Percentiles rank a stretch among this genome's conserved stretches.
These are phyloP conservation scores for Paraphoma chrysanthemicola DNA, from an alignment of 2,329 filamentous ascomycete genomes.

Conservation along the genomic window DNA sequence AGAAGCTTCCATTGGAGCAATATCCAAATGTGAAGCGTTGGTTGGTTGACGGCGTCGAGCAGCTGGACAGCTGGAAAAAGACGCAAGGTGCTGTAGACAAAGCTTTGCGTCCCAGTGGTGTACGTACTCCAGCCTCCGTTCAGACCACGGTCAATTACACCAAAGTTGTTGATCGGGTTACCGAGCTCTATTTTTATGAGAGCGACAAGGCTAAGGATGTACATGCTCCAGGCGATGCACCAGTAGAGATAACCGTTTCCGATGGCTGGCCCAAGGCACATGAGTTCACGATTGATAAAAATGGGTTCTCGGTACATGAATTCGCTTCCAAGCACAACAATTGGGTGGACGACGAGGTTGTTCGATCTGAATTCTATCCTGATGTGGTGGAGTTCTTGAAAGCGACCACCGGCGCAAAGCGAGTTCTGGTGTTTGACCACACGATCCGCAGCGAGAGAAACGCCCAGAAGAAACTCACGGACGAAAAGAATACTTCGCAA, in stretches of 20 bases:
- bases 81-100: slow-evolving; percentile 51
- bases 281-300: slow-evolving; percentile 54
- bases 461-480: slow-evolving; percentile 41
- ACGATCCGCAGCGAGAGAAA: slow-evolving; percentile 53
- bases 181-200: slow-evolving; percentile 53
- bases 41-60: slow-evolving; percentile 47
- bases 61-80: slow-evolving; percentile 48
- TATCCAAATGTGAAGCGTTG: slow-evolving; percentile 48
- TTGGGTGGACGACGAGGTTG: slow-evolving; percentile 53
- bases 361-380: slow-evolving; percentile 53
- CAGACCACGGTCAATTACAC: slow-evolving; percentile 55
- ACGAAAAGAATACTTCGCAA: slow-evolving; percentile 42
- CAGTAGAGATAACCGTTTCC: slow-evolving; percentile 48
- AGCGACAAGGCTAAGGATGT: slow-evolving; percentile 47
- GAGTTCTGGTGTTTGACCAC: slow-evolving; percentile 59
- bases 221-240: slow-evolving; percentile 51
- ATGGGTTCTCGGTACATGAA: slow-evolving; percentile 55
- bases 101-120: slow-evolving; percentile 14
- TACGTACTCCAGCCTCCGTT: slow-evolving; percentile 6
- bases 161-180: slow-evolving; percentile 51
- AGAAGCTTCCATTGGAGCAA: slow-evolving; percentile 48
- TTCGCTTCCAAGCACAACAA: slow-evolving; percentile 48
- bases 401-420: slow-evolving; percentile 52
- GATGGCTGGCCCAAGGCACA: slow-evolving; percentile 53
- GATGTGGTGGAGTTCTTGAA: slow-evolving; percentile 57